Evolutionary conservation across 2,329 filamentous ascomycete species (phyloP).

Genomic region (Keithomyces neogunnii): DNA sequence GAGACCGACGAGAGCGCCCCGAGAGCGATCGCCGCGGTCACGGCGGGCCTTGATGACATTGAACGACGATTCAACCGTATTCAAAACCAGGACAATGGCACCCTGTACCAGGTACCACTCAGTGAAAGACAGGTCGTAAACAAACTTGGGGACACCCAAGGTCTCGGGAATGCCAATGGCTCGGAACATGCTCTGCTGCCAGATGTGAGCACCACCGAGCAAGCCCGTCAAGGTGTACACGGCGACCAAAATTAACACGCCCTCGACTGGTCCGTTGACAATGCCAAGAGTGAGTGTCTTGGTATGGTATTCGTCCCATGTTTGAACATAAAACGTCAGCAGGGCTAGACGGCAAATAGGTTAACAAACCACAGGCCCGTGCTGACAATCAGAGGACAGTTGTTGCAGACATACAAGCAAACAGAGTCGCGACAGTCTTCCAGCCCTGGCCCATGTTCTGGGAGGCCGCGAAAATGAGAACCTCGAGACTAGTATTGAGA

Average conservation of each 20-base stretch:
- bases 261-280: slow-evolving; percentile 91
- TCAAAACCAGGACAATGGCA: slow-evolving; percentile 69
- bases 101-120: slow-evolving; percentile 92
- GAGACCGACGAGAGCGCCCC: slow-evolving; percentile 73
- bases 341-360: slow-evolving; percentile 45
- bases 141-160: slow-evolving; percentile 53
- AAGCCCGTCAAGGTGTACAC: slow-evolving; percentile 80
- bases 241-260: slow-evolving; percentile 72
- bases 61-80: slow-evolving; percentile 68
- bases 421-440: slow-evolving; percentile 76
- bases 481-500: slow-evolving; percentile 89
- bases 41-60: slow-evolving; percentile 81
- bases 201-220: slow-evolving; percentile 84
- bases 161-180: slow-evolving; percentile 60
- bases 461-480: slow-evolving; percentile 80
- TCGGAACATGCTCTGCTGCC: slow-evolving; percentile 74
- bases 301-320: slow-evolving; percentile 99
- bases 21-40: slow-evolving; percentile 60
- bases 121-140: slow-evolving; percentile 80
- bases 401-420: slow-evolving; percentile 56
- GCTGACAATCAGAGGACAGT: not conserved
- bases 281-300: slow-evolving; percentile 89
- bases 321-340: slow-evolving; percentile 97
- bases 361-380: not conserved
- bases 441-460: slow-evolving; percentile 92